Evolutionary conservation across 148 eudicot species (phyloP).

Genomic region (Rhododendron williamsianum): DNA sequence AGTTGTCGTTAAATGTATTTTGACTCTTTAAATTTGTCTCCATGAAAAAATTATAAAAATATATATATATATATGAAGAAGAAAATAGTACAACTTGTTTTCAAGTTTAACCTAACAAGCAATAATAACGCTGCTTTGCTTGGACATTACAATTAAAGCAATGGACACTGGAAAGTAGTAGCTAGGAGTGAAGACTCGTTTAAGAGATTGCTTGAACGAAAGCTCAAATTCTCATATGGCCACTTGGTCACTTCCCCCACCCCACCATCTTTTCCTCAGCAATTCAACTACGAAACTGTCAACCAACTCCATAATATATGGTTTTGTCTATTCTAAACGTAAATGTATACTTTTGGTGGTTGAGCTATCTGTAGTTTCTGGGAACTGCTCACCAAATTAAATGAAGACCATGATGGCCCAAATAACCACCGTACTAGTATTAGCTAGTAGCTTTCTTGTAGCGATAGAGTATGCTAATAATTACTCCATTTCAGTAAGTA

Average conservation of each 20-base stretch:
- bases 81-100: background rate
- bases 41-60: background rate
- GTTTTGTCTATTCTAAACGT: background rate
- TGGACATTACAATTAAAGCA: background rate
- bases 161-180: background rate
- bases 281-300: background rate
- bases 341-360: constrained; percentile 23
- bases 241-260: constrained; percentile 12
- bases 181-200: background rate
- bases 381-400: constrained; percentile 34
- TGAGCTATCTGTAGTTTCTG: constrained; percentile 38
- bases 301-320: background rate
- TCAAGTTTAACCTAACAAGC: background rate
- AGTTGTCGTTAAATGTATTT: background rate
- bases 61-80: background rate
- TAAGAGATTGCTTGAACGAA: constrained; percentile 18
- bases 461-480: background rate
- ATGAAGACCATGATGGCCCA: constrained; percentile 11
- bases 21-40: too few species aligned
- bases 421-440: constrained; percentile 3
- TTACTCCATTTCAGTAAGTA: background rate
- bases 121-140: background rate
- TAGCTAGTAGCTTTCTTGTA: constrained; percentile 18
- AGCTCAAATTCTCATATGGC: constrained; percentile 13
- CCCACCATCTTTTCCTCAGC: background rate